Conservation (phyloP, 768 basidiomycete species). For the Agaricus bisporus region DNA sequence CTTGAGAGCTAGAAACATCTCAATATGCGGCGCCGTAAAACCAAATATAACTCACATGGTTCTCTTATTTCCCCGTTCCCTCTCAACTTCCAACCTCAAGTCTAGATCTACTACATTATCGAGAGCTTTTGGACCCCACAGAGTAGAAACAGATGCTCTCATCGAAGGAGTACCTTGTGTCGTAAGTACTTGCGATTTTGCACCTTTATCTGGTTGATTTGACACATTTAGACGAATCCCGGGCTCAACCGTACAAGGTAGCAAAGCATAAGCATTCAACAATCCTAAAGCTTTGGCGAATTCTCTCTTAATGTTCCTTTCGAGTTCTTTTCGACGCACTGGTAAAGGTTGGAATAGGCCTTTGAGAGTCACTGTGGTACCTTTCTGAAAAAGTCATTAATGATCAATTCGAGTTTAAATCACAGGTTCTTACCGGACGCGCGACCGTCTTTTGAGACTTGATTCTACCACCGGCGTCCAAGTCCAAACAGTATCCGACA, state of each 20-base stretch:
- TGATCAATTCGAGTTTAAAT: background rate
- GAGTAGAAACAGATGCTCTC: conserved; percentile 55
- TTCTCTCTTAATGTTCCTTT: conserved; percentile 84
- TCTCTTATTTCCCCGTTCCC: conserved; percentile 42
- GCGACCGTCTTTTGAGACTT: conserved; percentile 59
- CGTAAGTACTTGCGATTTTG: conserved; percentile 63
- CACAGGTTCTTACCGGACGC: conserved; percentile 47
- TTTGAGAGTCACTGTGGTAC: conserved; percentile 73
- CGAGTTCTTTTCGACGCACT: conserved; percentile 88
- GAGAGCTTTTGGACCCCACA: conserved; percentile 84
- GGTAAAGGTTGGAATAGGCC: conserved; percentile 78
- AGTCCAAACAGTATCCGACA: conserved; percentile 72
- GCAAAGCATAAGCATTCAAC: conserved; percentile 84
- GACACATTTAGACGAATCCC: conserved; percentile 71
- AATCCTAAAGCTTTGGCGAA: conserved; percentile 80
- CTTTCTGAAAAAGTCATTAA: conserved; percentile 47
- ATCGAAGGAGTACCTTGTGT: conserved; percentile 64
- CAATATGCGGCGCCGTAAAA: background rate
- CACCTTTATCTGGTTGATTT: conserved; percentile 71
- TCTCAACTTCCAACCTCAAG: conserved; percentile 60
- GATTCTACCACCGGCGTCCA: conserved; percentile 62
- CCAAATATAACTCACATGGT: conserved; percentile 14
- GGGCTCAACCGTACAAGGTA: conserved; percentile 70
- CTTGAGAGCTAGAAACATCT: background rate
- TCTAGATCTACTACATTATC: conserved; percentile 73